These are phyloP conservation scores for Amaranthus palmeri DNA, from an alignment of 148 eudicot species.

Conservation along the genomic window DNA sequence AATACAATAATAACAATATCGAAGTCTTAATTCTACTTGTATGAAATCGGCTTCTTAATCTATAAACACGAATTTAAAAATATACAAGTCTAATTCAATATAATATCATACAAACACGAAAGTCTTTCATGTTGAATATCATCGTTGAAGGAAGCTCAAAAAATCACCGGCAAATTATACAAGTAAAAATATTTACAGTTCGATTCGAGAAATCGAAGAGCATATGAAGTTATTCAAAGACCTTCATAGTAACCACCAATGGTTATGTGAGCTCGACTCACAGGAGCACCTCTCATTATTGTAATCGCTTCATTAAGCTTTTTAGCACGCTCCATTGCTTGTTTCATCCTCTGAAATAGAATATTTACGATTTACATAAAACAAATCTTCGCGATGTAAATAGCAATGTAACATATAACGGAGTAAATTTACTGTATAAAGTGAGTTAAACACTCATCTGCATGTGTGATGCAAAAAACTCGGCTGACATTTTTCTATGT, in stretches of 20 bases:
- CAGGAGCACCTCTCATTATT: slow-evolving; percentile 55
- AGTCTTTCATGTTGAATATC: slow-evolving; percentile 1
- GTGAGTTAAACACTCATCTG: no score
- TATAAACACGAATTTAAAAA: neutral
- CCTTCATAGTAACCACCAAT: slow-evolving; percentile 69
- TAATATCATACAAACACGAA: slow-evolving; percentile 8
- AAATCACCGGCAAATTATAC: neutral
- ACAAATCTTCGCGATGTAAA: neutral
- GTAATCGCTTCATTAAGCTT: slow-evolving; percentile 70
- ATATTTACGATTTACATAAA: neutral
- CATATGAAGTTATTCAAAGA: slow-evolving; percentile 16
- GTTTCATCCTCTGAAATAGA: slow-evolving; percentile 58
- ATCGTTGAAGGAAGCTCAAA: slow-evolving; percentile 10
- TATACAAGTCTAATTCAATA: neutral
- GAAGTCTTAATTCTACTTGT: no score
- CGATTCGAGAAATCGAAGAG: neutral
- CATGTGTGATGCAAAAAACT: no score
- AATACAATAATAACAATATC: no score
- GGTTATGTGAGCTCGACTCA: slow-evolving; percentile 65
- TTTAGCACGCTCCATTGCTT: slow-evolving; percentile 50
- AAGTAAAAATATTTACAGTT: neutral
- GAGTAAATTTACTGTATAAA: no score
- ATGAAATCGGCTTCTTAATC: neutral
- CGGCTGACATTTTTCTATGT: no score
- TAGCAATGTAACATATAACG: no score